A percentile compares a stretch with the other conserved stretches of the same genome.
Evolutionary conservation across 1,139 yeast genomes (phyloP).

Genomic region (Protomyces inundatus): DNA sequence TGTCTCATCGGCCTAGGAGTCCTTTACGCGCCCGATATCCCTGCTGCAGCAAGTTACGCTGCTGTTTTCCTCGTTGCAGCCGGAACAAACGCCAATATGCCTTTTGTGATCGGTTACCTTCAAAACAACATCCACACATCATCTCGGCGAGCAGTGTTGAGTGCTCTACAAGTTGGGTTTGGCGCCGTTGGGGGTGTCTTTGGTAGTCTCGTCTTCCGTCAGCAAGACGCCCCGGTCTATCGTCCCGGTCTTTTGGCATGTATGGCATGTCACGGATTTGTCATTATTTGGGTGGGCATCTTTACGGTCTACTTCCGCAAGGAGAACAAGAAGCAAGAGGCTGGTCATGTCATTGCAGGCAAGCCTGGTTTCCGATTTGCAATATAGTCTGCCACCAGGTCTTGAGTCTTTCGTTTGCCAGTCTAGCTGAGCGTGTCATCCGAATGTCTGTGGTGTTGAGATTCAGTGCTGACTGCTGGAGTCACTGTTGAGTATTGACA

Average conservation of each 20-base stretch:
- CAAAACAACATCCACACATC: slow-evolving; percentile 28
- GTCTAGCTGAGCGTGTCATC: no score
- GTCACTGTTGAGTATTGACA: no score
- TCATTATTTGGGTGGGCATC: background rate
- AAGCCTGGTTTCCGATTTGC: background rate
- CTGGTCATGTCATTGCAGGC: background rate
- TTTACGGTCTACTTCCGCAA: background rate
- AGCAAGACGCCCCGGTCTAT: background rate
- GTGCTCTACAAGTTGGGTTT: background rate
- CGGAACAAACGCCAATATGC: slow-evolving; percentile 50
- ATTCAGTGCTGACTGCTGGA: no score
- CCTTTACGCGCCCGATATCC: background rate
- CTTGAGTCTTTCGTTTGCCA: no score
- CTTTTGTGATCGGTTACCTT: slow-evolving; percentile 53
- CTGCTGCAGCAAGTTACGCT: background rate
- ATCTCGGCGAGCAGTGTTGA: background rate
- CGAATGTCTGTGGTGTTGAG: no score
- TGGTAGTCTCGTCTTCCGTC: background rate
- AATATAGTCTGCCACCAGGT: no score
- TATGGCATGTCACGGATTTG: background rate
- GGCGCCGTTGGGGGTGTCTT: slow-evolving; percentile 1
- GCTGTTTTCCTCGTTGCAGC: slow-evolving; percentile 46
- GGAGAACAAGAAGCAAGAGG: background rate
- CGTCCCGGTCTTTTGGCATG: background rate
- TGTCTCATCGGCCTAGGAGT: background rate